Base-by-base conservation (phyloP, 331 rosid species). In the Malus hybrid region DNA sequence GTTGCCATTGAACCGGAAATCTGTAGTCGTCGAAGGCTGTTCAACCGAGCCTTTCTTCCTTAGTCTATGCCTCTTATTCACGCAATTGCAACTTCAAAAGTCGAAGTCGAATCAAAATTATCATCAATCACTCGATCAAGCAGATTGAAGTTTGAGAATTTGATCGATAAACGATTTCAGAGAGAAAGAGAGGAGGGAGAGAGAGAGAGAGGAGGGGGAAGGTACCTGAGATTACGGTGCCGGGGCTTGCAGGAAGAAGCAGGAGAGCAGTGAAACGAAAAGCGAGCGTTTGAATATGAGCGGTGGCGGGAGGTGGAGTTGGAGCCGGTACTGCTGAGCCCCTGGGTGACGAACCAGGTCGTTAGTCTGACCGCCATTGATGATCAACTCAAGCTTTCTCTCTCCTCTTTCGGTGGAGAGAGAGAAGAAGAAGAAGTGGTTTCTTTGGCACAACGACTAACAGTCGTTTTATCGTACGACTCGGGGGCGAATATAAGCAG, bases 311-410 rank as follows among this genome's bases (percentile, higher is more conserved):
- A 86, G 79, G 18, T 81, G 79, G 83, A 73, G 16, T 77, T 12
- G 34, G 69, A 60, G 33, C 70, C 31, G 70, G 33, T 62, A 31
- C 46, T 76, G 44, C 71, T 73, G 3, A 90, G 76, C 31, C 91
- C 89, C 65, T 87, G 80, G 85, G 80, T 86, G 59, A 87, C 67
- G 55, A 95, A 89, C 79, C 89, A 84, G 10, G 96, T 84, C 8
- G 88, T 77, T 2, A 94, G 81, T 91, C 83, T 88, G 44, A 80
- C 79, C 78, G 92, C 89, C 97, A 92, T 92, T 56, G 69, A 46
- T 64, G 50, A 64, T 68, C 67, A 70, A 19, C 70, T 27, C 22
- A 52, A 54, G 19, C 74, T 62, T 67, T 61, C 79, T 69, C 69
- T 12, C 52, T 24, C 48, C 15, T 62, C 36, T 55, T 62, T 67